Conservation (phyloP, 768 basidiomycete species). For the Tephrocybe rancida region DNA sequence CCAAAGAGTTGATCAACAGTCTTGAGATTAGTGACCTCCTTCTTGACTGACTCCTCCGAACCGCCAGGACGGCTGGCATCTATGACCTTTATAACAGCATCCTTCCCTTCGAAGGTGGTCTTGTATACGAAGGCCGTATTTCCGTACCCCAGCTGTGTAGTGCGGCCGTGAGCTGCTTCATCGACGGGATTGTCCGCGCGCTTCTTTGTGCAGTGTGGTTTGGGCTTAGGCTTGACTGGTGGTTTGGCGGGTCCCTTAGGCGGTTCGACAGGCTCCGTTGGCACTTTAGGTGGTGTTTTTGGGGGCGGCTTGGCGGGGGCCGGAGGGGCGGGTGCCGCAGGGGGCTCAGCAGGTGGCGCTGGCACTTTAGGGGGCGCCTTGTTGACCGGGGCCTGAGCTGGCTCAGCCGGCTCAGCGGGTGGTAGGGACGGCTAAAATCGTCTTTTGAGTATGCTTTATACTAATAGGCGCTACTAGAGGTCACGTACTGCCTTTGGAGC, state of each 20-base stretch:
- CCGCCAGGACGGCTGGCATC: background rate
- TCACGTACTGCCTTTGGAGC: background rate
- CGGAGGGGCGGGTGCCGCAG: too few species aligned
- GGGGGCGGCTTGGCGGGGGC: background rate
- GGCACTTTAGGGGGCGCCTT: background rate
- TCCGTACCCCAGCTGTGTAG: background rate
- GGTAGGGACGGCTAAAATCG: background rate
- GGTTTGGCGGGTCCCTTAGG: background rate
- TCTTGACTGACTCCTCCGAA: background rate
- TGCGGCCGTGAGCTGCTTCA: background rate
- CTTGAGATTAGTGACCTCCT: background rate
- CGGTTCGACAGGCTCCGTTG: too few species aligned
- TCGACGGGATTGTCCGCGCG: background rate
- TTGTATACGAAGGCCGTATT: background rate
- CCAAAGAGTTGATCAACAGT: slow-evolving; percentile 1
- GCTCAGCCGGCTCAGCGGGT: background rate
- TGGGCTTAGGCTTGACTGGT: background rate
- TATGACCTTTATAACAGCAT: slow-evolving; percentile 2
- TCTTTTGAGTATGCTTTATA: too few species aligned
- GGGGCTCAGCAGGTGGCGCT: too few species aligned
- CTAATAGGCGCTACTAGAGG: background rate
- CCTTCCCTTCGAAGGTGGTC: background rate
- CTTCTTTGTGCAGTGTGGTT: background rate
- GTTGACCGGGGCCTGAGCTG: background rate
- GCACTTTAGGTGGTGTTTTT: background rate